Evolutionary conservation across 73 alveolate species (phyloP).

Genomic region (Symbiodinium natans): DNA sequence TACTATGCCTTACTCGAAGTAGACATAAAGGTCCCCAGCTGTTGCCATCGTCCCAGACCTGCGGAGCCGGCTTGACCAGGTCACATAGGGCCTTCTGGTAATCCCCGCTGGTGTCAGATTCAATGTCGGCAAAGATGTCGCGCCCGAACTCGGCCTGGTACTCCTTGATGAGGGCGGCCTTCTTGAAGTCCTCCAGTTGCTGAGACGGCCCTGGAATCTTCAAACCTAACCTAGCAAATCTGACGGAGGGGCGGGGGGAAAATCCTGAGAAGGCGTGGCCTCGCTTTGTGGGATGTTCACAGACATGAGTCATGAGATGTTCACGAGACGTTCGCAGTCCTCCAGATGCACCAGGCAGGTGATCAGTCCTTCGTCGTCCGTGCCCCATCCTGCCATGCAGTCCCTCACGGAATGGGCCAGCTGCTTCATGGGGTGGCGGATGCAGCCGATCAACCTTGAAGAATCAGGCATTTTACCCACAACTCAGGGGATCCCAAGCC

Average conservation of each 20-base stretch:
- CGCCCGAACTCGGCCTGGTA: slow-evolving; percentile 2
- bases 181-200: slow-evolving; percentile 17
- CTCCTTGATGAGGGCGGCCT: slow-evolving; percentile 27
- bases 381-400: slow-evolving; percentile 22
- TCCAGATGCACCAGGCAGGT: slow-evolving; percentile 14
- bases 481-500: too few relatives aligned
- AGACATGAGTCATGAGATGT: too few relatives aligned
- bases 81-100: slow-evolving; percentile 9
- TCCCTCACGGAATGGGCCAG: slow-evolving; percentile 18
- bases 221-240: too few relatives aligned
- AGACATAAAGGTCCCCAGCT: too few relatives aligned
- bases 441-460: neutral
- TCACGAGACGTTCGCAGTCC: too few relatives aligned
- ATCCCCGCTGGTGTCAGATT: neutral
- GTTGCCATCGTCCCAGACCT: too few relatives aligned
- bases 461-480: too few relatives aligned
- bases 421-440: slow-evolving; percentile 42
- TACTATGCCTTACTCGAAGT: too few relatives aligned
- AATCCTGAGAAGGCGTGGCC: too few relatives aligned
- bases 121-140: slow-evolving; percentile 10
- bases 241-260: too few relatives aligned
- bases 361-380: slow-evolving; percentile 16
- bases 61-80: slow-evolving; percentile 7
- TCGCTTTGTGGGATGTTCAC: too few relatives aligned
- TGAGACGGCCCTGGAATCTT: too few relatives aligned